Conservation (phyloP, 148 eudicot species). For the Camellia granthamiana region DNA sequence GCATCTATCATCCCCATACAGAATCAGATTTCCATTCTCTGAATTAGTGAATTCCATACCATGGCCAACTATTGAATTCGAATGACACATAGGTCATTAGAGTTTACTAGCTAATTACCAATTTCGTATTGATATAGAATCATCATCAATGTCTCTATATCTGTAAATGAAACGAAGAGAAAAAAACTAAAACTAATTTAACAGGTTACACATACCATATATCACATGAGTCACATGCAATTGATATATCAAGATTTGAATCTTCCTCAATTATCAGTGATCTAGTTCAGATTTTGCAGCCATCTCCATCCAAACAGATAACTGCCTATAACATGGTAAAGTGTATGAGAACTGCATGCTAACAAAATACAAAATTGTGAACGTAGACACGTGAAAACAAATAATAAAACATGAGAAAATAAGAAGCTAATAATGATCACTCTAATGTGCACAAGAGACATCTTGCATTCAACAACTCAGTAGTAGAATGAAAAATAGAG, state of each 20-base stretch:
- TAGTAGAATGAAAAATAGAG: not conserved
- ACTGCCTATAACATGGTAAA: too few relatives aligned
- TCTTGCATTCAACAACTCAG: not conserved
- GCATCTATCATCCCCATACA: not conserved
- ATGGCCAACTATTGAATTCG: not conserved
- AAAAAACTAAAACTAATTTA: not conserved
- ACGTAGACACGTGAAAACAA: too few relatives aligned
- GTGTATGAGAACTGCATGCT: slow-evolving; percentile 22
- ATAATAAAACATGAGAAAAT: too few relatives aligned
- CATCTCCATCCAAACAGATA: too few relatives aligned
- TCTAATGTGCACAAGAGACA: not conserved
- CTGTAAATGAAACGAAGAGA: not conserved
- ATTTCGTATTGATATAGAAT: not conserved
- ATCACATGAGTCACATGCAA: slow-evolving; percentile 97
- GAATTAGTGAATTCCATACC: not conserved
- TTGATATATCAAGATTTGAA: slow-evolving; percentile 70
- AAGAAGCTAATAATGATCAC: too few relatives aligned
- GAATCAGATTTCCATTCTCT: not conserved
- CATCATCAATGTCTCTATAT: not conserved
- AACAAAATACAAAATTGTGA: too few relatives aligned
- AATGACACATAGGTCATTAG: too few relatives aligned
- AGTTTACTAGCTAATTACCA: not conserved
- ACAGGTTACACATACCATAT: slow-evolving; percentile 47
- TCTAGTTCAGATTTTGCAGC: slow-evolving; percentile 29
- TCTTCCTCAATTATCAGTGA: slow-evolving; percentile 57